These are phyloP conservation scores for Pseudogymnoascus pannorum DNA, from an alignment of 2,329 filamentous ascomycete genomes.

Conservation along the genomic window DNA sequence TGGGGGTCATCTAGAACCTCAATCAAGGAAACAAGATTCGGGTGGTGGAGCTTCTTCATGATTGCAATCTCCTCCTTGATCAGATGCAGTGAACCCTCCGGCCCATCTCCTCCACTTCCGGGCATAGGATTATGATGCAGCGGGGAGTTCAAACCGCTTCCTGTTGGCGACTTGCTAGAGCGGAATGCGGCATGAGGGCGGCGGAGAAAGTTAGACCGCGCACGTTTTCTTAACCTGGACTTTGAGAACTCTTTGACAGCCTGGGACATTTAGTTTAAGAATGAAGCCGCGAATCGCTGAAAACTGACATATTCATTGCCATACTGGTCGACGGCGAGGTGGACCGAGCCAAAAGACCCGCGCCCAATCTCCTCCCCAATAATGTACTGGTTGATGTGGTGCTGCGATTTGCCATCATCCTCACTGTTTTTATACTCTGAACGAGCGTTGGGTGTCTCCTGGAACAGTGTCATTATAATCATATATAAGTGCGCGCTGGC, in stretches of 20 bases:
- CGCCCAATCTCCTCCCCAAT: conserved; percentile 95
- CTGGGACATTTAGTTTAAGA: conserved; percentile 38
- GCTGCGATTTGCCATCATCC: conserved; percentile 70
- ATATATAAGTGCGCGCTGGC: not conserved
- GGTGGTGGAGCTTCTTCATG: conserved; percentile 97
- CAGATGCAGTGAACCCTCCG: conserved; percentile 65
- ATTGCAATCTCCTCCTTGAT: conserved; percentile 97
- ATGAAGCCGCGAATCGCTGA: not conserved
- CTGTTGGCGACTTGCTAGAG: conserved; percentile 27
- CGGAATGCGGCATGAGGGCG: conserved; percentile 42
- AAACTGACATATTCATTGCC: conserved; percentile 80
- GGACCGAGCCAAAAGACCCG: conserved; percentile 90
- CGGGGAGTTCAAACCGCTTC: conserved; percentile 36
- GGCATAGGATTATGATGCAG: conserved; percentile 46
- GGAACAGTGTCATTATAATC: conserved; percentile 8
- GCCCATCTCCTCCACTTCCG: conserved; percentile 49
- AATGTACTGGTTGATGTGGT: conserved; percentile 89
- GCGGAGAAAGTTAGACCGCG: conserved; percentile 80
- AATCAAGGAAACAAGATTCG: conserved; percentile 85
- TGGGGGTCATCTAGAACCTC: conserved; percentile 94
- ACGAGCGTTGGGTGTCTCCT: conserved; percentile 88
- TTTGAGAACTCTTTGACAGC: conserved; percentile 98
- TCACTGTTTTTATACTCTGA: conserved; percentile 83
- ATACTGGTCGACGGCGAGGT: conserved; percentile 82
- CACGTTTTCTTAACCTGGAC: conserved; percentile 76